Base-by-base conservation (phyloP, 2,329 filamentous ascomycete genomes). In the Oidium heveae region DNA sequence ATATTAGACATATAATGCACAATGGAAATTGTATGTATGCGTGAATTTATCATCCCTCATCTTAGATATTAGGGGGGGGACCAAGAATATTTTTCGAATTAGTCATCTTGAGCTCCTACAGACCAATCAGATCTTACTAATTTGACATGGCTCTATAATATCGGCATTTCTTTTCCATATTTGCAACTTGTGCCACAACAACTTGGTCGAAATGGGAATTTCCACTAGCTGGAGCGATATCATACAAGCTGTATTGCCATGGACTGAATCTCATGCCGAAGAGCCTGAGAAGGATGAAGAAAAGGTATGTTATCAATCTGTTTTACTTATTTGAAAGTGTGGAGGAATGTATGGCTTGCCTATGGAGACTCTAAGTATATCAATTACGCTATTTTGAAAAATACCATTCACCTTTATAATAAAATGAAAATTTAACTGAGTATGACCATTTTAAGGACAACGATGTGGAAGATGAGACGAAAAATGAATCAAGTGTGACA, bases 211-310 rank as follows among this genome's bases (percentile, higher is more conserved):
- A 68, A 82, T 82, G 78, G 77, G 76, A 71, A 72, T 81, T 70
- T 80, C 77, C 75, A 76, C 80, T 68, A 69, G 73, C 61, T 73
- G 79, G 64, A 72, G 71, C 65, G 78, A 81, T 66, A 70, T 82
- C 66, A 69, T 79, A 65, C 76, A 80, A 69, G 77, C 77, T 59
- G 77, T 74, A 61, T 72, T 74, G 70, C 78, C 78, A 66, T 82
- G 78, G 78, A 72, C 70, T 66, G 73, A 73, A 61, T 77, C 72
- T 61, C 74, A 81, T 67, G 78, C 78, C 61, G 78, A 82, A 70
- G 77, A 77, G 24, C 68, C 69, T 36, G 67, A 70, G 60, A 69
- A 70, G 60, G 68, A 72, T 55, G 66, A 68, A 61, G 58, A 57
- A 37, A 54, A 58, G 55, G 56, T 36, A 54, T 53, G 58, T 55